phyloP scores from a whole-genome alignment of 1,139 yeast genomes.

The Blastobotrys indianensis region DNA sequence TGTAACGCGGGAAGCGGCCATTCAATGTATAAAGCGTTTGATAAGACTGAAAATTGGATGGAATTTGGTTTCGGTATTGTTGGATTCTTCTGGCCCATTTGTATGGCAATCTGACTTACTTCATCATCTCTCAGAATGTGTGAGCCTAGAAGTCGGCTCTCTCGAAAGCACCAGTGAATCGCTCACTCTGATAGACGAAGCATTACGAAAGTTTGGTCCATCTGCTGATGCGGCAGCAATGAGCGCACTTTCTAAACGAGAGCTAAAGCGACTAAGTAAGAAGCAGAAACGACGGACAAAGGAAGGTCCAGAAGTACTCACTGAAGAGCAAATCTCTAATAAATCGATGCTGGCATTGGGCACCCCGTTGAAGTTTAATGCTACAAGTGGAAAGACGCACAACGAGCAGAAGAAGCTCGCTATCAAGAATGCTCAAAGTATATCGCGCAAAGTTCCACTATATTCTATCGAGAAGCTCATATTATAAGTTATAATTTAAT shows the following conservation, averaged over 20 bases:
- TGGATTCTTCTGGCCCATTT: constrained; percentile 70
- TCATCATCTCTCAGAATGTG: constrained; percentile 39
- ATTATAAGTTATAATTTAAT: constrained; percentile 14
- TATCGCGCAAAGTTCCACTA: constrained; percentile 22
- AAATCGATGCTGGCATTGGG: constrained; percentile 12
- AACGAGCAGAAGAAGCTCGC: constrained; percentile 25
- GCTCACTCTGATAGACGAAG: constrained; percentile 51
- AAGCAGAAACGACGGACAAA: constrained; percentile 3
- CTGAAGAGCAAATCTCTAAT: constrained; percentile 11
- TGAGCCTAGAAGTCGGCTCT: constrained; percentile 46
- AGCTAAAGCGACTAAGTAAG: constrained; percentile 26
- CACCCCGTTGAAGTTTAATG: constrained; percentile 4
- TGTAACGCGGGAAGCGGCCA: constrained; percentile 24
- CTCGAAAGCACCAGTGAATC: constrained; percentile 48
- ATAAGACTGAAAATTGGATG: constrained; percentile 47
- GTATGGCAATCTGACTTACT: constrained; percentile 52
- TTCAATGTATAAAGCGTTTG: constrained; percentile 40
- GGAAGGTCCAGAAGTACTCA: constrained; percentile 10
- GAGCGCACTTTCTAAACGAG: constrained; percentile 17
- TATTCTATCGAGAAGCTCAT: constrained; percentile 28
- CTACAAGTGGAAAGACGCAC: constrained; percentile 1
- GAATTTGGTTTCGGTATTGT: constrained; percentile 53
- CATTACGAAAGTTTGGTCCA: constrained; percentile 31
- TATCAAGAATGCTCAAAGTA: constrained; percentile 31
- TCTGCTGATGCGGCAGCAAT: constrained; percentile 20